These are phyloP conservation scores for Pichia sp. DNA, from an alignment of 1,139 yeast genomes.

Conservation along the genomic window DNA sequence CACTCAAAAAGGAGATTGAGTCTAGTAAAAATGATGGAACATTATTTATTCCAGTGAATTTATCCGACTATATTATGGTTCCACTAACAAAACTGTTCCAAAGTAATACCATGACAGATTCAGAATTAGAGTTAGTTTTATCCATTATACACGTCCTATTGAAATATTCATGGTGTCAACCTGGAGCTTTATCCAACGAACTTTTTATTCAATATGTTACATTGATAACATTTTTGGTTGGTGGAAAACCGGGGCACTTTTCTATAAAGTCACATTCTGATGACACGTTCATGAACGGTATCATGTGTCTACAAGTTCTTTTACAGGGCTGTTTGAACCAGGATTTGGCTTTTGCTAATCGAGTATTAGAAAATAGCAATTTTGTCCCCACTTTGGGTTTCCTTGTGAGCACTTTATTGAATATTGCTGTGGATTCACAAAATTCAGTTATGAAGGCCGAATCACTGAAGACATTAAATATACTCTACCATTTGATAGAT, in stretches of 20 bases:
- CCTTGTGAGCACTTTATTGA: constrained; percentile 42
- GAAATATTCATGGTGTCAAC: constrained; percentile 43
- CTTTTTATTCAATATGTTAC: constrained; percentile 49
- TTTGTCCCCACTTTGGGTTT: constrained; percentile 45
- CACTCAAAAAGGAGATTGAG: constrained; percentile 21
- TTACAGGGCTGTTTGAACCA: constrained; percentile 33
- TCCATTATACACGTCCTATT: constrained; percentile 40
- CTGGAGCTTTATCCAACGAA: constrained; percentile 35
- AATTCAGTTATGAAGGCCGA: constrained; percentile 34
- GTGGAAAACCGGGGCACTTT: constrained; percentile 36
- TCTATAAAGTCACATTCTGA: constrained; percentile 27
- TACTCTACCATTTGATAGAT: constrained; percentile 34
- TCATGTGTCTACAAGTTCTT: constrained; percentile 34
- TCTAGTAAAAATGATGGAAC: constrained; percentile 6
- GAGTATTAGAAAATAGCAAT: constrained; percentile 35
- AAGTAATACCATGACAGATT: constrained; percentile 38
- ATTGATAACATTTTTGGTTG: constrained; percentile 43
- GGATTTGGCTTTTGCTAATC: constrained; percentile 23
- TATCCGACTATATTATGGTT: constrained; percentile 61
- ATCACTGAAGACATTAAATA: constrained; percentile 35
- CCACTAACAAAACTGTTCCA: constrained; percentile 54
- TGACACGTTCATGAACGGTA: constrained; percentile 43
- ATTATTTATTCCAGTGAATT: constrained; percentile 33
- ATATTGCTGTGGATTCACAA: constrained; percentile 31
- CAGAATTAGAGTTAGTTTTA: constrained; percentile 42